Evolutionary conservation across 148 eudicot species (phyloP), one percentile per base, ranked within the genome.

Genomic region (Fagopyrum tataricum): DNA sequence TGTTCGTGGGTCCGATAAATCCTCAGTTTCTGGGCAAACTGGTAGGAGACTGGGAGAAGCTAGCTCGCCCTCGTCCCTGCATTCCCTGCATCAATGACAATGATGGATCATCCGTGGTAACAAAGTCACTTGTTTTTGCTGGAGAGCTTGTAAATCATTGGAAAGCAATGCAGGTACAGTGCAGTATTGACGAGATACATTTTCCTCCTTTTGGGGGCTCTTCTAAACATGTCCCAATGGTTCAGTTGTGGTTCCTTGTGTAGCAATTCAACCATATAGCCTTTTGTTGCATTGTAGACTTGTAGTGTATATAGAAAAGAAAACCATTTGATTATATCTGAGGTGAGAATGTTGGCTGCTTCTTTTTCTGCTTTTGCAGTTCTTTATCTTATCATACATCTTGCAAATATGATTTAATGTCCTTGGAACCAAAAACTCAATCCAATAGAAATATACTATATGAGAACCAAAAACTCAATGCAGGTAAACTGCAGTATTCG

Each of bases 1-100:
- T 70, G 94, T 93, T 10, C 84, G 94, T 12, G 92, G 90, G 18
- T 86, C 92, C 2, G 90, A 88, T 80, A 90, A 90, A 85, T 77
- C 90, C 53, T 89, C 95, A 24, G 91, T 87, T 67, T 82, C 90
- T 11, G 88, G 92, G 58, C 90, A 86, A 79, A 79, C 85, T 11
- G 89, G 89, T 11, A 83, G 88, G 10, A 81, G 86, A 79, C 87
- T 94, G 11, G 93, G 86, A 17, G 98, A 89, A 74, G 88, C 79
- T 14, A 56, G 82, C 74, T 87, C 92, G 2, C 92, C 86, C 40
- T 83, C 98, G 48, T 75, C 77, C 43, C 72, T 40, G 43, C 21
- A 26, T 75, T 75, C 77, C 43, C 72, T 40, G 43, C 21, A 26
- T 75, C 56, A 42, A 48, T 58, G 76, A 58, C 47, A 23, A 44